phyloP scores from a whole-genome alignment of 176 grass and related monocot species.

The Triticum turgidum region DNA sequence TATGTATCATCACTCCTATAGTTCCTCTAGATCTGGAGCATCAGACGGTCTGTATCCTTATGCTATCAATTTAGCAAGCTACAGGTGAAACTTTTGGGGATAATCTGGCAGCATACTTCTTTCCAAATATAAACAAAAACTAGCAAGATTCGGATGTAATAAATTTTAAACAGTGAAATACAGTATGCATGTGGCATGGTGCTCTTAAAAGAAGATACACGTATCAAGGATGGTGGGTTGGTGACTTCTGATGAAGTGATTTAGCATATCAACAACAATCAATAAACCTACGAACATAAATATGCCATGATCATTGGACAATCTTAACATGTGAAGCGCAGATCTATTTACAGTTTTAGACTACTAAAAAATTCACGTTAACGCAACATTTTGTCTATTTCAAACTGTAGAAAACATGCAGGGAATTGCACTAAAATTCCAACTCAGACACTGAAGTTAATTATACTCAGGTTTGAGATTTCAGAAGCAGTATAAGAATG shows the following conservation, averaged over 20 bases:
- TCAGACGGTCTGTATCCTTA: slow-evolving; percentile 9
- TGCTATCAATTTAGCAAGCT: neutral
- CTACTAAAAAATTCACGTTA: slow-evolving; percentile 8
- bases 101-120: slow-evolving; percentile 4
- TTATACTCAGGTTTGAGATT: neutral
- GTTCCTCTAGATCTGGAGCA: slow-evolving; percentile 11
- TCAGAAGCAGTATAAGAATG: neutral
- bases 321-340: neutral
- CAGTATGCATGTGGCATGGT: neutral
- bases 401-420: slow-evolving; percentile 19
- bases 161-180: slow-evolving; percentile 13
- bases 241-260: neutral
- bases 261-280: neutral
- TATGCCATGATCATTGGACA: slow-evolving; percentile 10
- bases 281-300: neutral
- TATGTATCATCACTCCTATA: neutral
- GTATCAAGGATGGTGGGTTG: neutral
- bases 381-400: neutral
- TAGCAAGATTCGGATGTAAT: slow-evolving; percentile 6
- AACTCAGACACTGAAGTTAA: neutral
- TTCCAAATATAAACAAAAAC: slow-evolving; percentile 4
- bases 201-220: neutral
- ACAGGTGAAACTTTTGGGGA: slow-evolving; percentile 3
- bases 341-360: slow-evolving; percentile 16
- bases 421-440: neutral